These are phyloP conservation scores for Mucor velutinosus DNA, from an alignment of 371 early-diverging fungal species.

Conservation along the genomic window DNA sequence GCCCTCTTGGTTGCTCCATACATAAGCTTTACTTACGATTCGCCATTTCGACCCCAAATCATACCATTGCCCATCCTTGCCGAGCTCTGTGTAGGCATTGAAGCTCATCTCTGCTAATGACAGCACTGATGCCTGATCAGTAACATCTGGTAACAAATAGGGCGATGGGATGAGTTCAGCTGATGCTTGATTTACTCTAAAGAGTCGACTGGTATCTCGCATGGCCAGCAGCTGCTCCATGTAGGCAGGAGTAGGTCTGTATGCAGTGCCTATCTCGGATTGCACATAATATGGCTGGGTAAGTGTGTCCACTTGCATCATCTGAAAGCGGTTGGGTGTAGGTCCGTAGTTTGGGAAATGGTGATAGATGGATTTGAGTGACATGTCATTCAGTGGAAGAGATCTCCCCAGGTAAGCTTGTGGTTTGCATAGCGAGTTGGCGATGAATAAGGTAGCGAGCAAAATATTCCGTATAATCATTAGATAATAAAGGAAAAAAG, in stretches of 20 bases:
- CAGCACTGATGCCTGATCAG: constrained; percentile 70
- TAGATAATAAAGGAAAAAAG: not conserved
- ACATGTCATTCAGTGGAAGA: not conserved
- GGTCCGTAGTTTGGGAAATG: constrained; percentile 1
- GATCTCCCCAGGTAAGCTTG: not conserved
- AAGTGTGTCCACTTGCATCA: not conserved
- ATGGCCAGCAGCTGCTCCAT: not conserved
- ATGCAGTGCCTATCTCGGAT: not conserved
- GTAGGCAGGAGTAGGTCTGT: not conserved
- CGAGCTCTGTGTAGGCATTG: constrained; percentile 70
- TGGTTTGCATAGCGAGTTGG: not conserved
- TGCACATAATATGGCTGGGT: not conserved
- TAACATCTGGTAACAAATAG: constrained; percentile 64
- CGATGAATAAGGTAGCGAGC: not conserved
- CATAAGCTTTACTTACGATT: constrained; percentile 43
- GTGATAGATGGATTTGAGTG: not conserved
- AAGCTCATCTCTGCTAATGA: constrained; percentile 76
- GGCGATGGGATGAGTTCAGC: not conserved
- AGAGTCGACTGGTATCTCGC: not conserved
- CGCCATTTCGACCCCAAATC: constrained; percentile 73
- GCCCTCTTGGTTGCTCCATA: not conserved
- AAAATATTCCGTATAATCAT: constrained; percentile 7
- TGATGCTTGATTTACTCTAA: not conserved
- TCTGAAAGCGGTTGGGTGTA: not conserved
- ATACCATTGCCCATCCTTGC: constrained; percentile 66